Base-by-base conservation (phyloP, 768 basidiomycete species). In the Thelephora aurantiotincta region DNA sequence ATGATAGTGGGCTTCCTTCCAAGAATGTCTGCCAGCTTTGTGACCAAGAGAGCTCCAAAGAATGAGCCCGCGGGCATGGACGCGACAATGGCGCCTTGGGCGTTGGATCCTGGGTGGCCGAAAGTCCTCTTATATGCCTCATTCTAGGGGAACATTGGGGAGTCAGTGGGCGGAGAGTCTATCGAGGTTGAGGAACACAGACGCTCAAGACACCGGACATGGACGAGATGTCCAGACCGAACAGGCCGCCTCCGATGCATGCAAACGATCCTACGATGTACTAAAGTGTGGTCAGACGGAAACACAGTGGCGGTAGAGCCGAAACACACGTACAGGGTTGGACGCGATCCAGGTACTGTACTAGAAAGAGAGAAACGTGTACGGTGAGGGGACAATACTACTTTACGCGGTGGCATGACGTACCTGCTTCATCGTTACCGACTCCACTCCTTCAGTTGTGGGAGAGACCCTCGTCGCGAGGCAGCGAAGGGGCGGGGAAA, bases 151-250 rank as follows among this genome's bases (percentile, higher is more conserved):
- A 44, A 45, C 16, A 35, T n/a, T 16, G 3, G 44, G 30, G 11
- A 47, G n/a, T 41, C 5, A 44, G 33, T 13, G 45, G 12, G 9
- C 20, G 19, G 5, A 43, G 20, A 12, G 33, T 11, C 11, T 6
- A 30, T 9, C 23, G 16, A 19, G 41, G n/a, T 5, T 43, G 20
- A 20, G 16, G 22, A 58, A 18, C 66, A 50, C 54, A 13, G 37
- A 77, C 75, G 47, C 60, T 80, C 53, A 85, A 63, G 45, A 85
- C 80, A 6, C 78, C 82, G 45, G 82, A 81, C 82, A 85, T 85
- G 58, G 81, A 85, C 56, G 82, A 81, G 57, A 86, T 83, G 68
- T 86, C 83, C 66, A 86, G 60, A 60, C 83, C 83, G 58, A 85
- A 86, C 34, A 86, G 73, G 44, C 80, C 80, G 54, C 82, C 82